Base-by-base conservation (phyloP, 2,329 filamentous ascomycete species). In the Cladosporium oxysporum region DNA sequence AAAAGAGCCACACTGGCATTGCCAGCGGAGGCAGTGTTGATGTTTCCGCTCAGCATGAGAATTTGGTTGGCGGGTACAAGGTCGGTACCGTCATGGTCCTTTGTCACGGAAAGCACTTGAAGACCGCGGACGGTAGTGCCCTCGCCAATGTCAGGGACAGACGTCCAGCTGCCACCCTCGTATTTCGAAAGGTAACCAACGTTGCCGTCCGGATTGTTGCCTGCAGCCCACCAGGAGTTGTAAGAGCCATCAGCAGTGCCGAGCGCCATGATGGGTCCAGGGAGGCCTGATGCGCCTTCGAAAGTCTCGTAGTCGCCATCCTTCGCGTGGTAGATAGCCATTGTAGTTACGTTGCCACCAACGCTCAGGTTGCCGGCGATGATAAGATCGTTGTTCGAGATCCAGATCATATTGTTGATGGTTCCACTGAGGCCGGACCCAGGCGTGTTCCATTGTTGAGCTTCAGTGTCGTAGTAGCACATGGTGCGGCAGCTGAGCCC, bases 1-100 rank as follows among this genome's bases (percentile, higher is more conserved):
- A 91, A 99, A 31, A 97, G 82, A 8, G 89, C 94, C 10, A 92
- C 93, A 16, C 94, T 96, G 6, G 90, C 92, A 66, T 88, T 89
- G 66, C 94, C 93, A 75, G 93, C 93, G 58, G 82, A 81, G 0
- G 90, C 87, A 21, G 98, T 83, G 69, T 88, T 85, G 70, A 99
- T 87, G 62, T 90, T 87, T 47, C 95, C 95, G n/a, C 92, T 92
- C 59, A 98, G 82, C 79, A 99, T 85, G 41, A 99, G 85, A 4
- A 88, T 85, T 76, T 95, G 88, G 68, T 88, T 83, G 21, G 84
- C 79, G 61, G 88, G 84, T 18, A 99, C 79, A 7, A 93, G 81
- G 44, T 85, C 79, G 2, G 85, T 88, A 16, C 83, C 79, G 41
- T 81, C 86, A 75, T 98, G 95, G 18, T 87, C 79, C 58, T 88